phyloP scores from a whole-genome alignment of 1,284 basidiomycete genomes.

The Anthracocystis walkeri region DNA sequence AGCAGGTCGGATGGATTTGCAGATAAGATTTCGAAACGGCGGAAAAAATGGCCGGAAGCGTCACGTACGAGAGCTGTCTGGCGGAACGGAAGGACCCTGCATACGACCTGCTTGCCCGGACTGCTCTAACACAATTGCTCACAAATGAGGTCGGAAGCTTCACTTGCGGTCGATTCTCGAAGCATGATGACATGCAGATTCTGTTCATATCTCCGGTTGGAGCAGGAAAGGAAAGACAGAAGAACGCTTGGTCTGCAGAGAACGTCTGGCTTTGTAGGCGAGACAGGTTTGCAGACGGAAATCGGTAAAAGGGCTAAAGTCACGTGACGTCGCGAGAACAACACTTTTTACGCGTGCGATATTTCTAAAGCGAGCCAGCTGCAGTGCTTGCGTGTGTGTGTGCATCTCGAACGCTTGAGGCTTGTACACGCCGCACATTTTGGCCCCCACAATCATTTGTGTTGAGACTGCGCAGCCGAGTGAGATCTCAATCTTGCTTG shows the following conservation, averaged over 20 bases:
- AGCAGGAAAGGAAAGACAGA: too few species aligned
- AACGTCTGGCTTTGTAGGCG: neutral
- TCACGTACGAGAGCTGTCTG: constrained; percentile 22
- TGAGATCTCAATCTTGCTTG: neutral
- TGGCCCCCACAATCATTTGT: neutral
- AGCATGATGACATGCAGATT: too few species aligned
- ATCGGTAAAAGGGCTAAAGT: neutral
- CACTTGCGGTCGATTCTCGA: too few species aligned
- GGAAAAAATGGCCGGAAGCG: neutral
- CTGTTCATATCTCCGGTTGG: too few species aligned
- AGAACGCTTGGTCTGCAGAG: neutral
- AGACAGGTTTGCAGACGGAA: neutral
- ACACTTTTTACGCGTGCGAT: constrained; percentile 9
- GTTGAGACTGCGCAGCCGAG: neutral
- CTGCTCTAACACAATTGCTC: neutral
- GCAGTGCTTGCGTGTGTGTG: neutral
- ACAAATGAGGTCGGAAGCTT: neutral
- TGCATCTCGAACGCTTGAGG: too few species aligned
- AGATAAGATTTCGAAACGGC: neutral
- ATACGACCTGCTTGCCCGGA: neutral
- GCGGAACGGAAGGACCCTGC: constrained; percentile 1
- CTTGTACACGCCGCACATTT: neutral
- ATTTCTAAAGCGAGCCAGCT: neutral
- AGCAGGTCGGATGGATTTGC: constrained; percentile 1
- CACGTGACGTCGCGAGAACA: constrained; percentile 8